phyloP scores from a whole-genome alignment of 345 rosid genomes.

The Corchorus capsularis region DNA sequence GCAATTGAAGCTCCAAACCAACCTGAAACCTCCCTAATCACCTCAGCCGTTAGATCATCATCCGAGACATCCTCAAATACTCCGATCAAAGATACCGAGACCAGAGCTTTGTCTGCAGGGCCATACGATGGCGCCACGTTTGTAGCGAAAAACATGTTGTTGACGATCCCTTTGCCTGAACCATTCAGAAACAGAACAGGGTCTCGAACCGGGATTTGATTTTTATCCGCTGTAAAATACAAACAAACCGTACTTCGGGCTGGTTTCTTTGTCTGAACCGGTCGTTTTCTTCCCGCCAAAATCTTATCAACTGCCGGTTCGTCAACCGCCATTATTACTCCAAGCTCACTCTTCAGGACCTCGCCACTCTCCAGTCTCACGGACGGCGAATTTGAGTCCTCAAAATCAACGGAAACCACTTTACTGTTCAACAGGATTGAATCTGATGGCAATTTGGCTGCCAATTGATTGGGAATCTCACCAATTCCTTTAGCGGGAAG shows the following conservation, averaged over 20 bases:
- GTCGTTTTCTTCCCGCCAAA: conserved; percentile 43
- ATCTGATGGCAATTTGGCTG: conserved; percentile 49
- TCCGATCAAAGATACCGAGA: conserved; percentile 84
- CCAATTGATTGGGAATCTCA: conserved; percentile 71
- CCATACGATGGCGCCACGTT: conserved; percentile 83
- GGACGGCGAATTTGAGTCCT: conserved; percentile 30
- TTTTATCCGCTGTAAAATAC: conserved; percentile 63
- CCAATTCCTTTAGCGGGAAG: conserved; percentile 84
- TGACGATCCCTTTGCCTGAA: conserved; percentile 70
- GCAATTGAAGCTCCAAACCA: conserved; percentile 68
- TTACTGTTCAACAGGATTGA: conserved; percentile 55
- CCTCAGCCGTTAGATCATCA: conserved; percentile 48
- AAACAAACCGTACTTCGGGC: conserved; percentile 72
- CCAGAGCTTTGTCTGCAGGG: conserved; percentile 64
- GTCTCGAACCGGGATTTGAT: conserved; percentile 58
- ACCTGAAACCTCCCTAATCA: conserved; percentile 56
- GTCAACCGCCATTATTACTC: conserved; percentile 83
- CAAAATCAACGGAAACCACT: conserved; percentile 55
- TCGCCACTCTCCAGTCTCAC: conserved; percentile 63
- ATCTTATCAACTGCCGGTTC: conserved; percentile 65
- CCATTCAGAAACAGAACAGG: conserved; percentile 85
- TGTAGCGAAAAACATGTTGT: conserved; percentile 88
- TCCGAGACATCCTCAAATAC: conserved; percentile 52
- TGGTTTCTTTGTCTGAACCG: conserved; percentile 37
- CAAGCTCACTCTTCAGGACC: conserved; percentile 50